These are phyloP conservation scores for Nakazawaea laoshanensis DNA, from an alignment of 805 yeast species.

Conservation along the genomic window DNA sequence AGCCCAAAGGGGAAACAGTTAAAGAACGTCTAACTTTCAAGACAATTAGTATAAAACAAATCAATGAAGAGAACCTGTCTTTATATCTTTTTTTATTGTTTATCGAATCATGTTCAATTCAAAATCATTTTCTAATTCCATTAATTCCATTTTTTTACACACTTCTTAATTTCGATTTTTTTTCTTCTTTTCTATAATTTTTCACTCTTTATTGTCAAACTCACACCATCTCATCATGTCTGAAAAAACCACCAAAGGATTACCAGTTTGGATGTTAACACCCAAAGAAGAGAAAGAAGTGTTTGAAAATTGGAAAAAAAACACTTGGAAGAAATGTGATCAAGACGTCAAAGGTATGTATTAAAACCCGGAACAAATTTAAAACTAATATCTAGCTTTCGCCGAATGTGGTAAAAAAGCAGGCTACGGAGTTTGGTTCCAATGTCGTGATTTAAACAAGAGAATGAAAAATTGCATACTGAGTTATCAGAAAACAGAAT, in stretches of 20 bases:
- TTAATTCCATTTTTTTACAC: too few relatives aligned
- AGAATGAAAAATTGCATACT: constrained; percentile 58
- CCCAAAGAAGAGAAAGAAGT: constrained; percentile 72
- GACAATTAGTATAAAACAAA: too few relatives aligned
- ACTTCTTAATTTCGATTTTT: background rate
- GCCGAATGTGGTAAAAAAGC: constrained; percentile 56
- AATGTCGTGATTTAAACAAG: constrained; percentile 51
- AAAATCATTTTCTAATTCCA: too few relatives aligned
- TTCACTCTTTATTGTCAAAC: background rate
- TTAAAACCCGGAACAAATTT: too few relatives aligned
- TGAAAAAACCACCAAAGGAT: constrained; percentile 22
- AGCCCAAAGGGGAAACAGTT: too few relatives aligned
- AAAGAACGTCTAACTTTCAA: too few relatives aligned
- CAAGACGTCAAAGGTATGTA: constrained; percentile 50
- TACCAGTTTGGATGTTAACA: constrained; percentile 71
- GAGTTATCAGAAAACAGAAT: constrained; percentile 50
- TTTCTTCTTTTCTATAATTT: background rate
- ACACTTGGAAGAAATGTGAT: constrained; percentile 60
- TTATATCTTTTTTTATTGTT: background rate
- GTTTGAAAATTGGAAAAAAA: constrained; percentile 59
- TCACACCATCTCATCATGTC: constrained; percentile 13
- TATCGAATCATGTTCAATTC: too few relatives aligned
- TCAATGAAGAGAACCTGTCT: too few relatives aligned
- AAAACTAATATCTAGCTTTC: constrained; percentile 27
- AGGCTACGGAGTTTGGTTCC: constrained; percentile 59